A percentile compares a stretch with the other conserved stretches of the same genome.
phyloP scores from a whole-genome alignment of 768 basidiomycete species.

The Mycena chlorophos region DNA sequence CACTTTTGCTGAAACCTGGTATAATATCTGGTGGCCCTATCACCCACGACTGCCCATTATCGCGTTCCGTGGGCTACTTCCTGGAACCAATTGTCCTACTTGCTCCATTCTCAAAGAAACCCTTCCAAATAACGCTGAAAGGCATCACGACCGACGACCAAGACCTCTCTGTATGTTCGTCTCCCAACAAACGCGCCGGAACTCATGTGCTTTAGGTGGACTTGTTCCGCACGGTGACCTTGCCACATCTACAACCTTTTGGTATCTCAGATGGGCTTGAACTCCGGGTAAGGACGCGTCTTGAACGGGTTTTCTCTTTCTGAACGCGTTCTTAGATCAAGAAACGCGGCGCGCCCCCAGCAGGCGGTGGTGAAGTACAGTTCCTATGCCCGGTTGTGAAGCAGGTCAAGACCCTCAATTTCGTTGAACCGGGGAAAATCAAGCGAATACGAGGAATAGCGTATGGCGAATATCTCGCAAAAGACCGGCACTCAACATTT shows the following conservation, averaged over 20 bases:
- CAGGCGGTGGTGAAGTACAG: constrained; percentile 90
- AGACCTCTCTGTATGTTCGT: constrained; percentile 75
- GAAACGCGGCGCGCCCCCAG: constrained; percentile 88
- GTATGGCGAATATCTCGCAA: constrained; percentile 48
- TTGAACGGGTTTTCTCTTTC: background rate
- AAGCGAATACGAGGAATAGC: constrained; percentile 94
- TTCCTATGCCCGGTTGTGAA: constrained; percentile 93
- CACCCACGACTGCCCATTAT: constrained; percentile 84
- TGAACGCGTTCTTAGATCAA: constrained; percentile 63
- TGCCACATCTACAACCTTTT: constrained; percentile 88
- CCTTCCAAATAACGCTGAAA: constrained; percentile 74
- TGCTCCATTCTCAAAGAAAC: constrained; percentile 89
- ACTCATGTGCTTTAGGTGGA: constrained; percentile 62
- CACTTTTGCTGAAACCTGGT: constrained; percentile 89
- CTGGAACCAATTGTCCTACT: constrained; percentile 88
- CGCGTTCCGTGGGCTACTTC: constrained; percentile 91
- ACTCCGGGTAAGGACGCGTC: constrained; percentile 56
- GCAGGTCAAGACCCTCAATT: constrained; percentile 89
- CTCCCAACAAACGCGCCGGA: background rate
- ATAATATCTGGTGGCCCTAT: constrained; percentile 81
- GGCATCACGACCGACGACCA: constrained; percentile 93
- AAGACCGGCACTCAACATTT: constrained; percentile 6
- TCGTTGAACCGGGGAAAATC: constrained; percentile 87
- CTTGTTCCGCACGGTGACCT: constrained; percentile 82
- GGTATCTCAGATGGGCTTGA: constrained; percentile 90